Conservation (phyloP, 2,329 filamentous ascomycete genomes). For the Colletotrichum magnum region DNA sequence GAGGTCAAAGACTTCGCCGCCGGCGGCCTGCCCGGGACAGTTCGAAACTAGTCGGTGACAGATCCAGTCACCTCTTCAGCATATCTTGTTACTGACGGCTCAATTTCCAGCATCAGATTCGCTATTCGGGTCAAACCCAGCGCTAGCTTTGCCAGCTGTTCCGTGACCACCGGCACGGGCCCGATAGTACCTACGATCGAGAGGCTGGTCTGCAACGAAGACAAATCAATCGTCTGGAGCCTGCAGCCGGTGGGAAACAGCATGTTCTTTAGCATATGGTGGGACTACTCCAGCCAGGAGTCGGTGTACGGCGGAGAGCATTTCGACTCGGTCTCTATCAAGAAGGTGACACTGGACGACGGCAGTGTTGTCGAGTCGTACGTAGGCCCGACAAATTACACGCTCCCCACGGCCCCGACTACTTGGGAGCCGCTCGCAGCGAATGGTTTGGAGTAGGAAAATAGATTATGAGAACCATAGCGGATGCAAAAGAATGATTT, state of each 20-base stretch:
- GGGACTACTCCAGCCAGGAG: constrained; percentile 32
- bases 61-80: accelerated
- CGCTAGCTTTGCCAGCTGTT: constrained; percentile 35
- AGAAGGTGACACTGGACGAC: constrained; percentile 17
- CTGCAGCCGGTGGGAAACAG: constrained; percentile 29
- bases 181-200: constrained; percentile 29
- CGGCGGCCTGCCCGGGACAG: constrained; percentile 12
- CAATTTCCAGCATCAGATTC: background rate
- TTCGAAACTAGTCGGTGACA: constrained; percentile 26
- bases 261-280: constrained; percentile 38
- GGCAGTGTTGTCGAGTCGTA: constrained; percentile 26
- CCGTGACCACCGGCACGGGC: constrained; percentile 22
- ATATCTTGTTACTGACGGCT: background rate
- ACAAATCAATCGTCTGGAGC: constrained; percentile 32
- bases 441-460: background rate
- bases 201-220: constrained; percentile 13
- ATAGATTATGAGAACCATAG: background rate
- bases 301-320: constrained; percentile 18
- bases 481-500: background rate
- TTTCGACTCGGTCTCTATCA: constrained; percentile 9
- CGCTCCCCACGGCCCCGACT: constrained; percentile 3
- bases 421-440: background rate
- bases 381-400: constrained; percentile 14
- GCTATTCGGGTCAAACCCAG: constrained; percentile 19
- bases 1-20: constrained; percentile 25